Percentiles rank a stretch among this genome's conserved stretches.
These are phyloP conservation scores for Austroboletus festivus DNA, from an alignment of 768 basidiomycete species.

Conservation along the genomic window DNA sequence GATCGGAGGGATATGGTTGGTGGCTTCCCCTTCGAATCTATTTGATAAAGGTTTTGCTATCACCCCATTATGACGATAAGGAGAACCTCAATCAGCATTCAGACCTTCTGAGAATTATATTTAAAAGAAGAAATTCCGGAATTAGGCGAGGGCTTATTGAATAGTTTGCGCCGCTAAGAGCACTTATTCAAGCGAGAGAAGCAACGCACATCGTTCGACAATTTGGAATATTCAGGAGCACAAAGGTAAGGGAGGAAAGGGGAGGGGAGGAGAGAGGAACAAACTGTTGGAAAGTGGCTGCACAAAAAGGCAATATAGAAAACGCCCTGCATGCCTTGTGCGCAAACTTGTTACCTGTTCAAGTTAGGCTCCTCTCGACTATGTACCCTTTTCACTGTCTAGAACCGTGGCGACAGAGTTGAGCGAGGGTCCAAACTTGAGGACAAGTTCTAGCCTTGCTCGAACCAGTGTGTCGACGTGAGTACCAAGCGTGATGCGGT, in stretches of 20 bases:
- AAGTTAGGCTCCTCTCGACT: neutral
- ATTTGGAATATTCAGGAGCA: neutral
- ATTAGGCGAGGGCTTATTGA: neutral
- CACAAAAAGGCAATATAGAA: neutral
- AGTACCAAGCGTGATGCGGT: neutral
- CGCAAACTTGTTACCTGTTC: neutral
- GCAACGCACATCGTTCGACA: neutral
- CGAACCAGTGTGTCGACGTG: too few species aligned
- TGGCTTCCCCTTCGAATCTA: constrained; percentile 12
- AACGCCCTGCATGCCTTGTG: neutral
- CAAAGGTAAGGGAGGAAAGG: neutral
- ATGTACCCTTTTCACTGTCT: neutral
- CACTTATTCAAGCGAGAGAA: constrained; percentile 1
- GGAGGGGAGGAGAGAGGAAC: too few species aligned
- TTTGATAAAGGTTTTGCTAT: constrained; percentile 14
- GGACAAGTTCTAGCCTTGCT: neutral
- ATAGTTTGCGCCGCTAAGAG: neutral
- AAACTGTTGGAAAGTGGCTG: neutral
- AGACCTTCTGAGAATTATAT: neutral
- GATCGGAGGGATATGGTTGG: constrained; percentile 83
- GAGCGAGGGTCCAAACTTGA: neutral
- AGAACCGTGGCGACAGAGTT: neutral
- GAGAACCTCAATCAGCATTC: neutral
- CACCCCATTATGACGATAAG: constrained; percentile 4
- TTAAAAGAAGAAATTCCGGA: neutral